Evolutionary conservation across 2,329 filamentous ascomycete species (phyloP).

Genomic region (Monascus ruber): DNA sequence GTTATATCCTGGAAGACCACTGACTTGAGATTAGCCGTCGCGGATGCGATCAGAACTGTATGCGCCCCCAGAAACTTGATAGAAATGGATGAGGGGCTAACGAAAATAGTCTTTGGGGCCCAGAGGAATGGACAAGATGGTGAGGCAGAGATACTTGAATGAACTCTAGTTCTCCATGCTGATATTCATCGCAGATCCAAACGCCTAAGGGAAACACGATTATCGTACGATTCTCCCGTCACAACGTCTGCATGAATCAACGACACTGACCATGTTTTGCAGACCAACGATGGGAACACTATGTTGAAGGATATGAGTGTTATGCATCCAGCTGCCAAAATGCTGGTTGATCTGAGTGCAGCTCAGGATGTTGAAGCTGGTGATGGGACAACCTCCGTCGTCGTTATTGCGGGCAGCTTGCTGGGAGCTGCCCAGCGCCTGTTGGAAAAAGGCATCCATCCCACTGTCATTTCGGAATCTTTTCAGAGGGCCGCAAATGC

Average conservation of each 20-base stretch:
- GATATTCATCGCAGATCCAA: slow-evolving; percentile 53
- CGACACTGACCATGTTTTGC: slow-evolving; percentile 17
- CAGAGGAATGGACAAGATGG: slow-evolving; percentile 98
- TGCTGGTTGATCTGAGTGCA: slow-evolving; percentile 94
- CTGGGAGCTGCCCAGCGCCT: slow-evolving; percentile 87
- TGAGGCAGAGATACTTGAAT: slow-evolving; percentile 16
- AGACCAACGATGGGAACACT: slow-evolving; percentile 96
- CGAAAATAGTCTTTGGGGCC: slow-evolving; percentile 65
- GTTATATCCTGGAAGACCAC: slow-evolving; percentile 5
- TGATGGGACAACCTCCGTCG: slow-evolving; percentile 95
- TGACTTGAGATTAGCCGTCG: slow-evolving; percentile 57
- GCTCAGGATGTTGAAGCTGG: slow-evolving; percentile 97
- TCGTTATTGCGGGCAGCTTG: slow-evolving; percentile 92
- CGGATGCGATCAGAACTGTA: slow-evolving; percentile 89
- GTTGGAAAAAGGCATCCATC: slow-evolving; percentile 85
- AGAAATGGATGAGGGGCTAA: slow-evolving; percentile 28
- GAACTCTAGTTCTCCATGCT: slow-evolving; percentile 7
- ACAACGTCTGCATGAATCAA: slow-evolving; percentile 3
- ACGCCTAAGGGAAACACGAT: slow-evolving; percentile 93
- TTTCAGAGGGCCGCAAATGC: slow-evolving; percentile 91
- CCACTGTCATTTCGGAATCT: slow-evolving; percentile 91
- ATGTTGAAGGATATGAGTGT: slow-evolving; percentile 99
- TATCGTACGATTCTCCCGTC: slow-evolving; percentile 45
- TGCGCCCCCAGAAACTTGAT: slow-evolving; percentile 12
- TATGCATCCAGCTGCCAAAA: slow-evolving; percentile 98